Base-by-base conservation (phyloP, 257 asterid species). In the Nicotiana sylvestris region DNA sequence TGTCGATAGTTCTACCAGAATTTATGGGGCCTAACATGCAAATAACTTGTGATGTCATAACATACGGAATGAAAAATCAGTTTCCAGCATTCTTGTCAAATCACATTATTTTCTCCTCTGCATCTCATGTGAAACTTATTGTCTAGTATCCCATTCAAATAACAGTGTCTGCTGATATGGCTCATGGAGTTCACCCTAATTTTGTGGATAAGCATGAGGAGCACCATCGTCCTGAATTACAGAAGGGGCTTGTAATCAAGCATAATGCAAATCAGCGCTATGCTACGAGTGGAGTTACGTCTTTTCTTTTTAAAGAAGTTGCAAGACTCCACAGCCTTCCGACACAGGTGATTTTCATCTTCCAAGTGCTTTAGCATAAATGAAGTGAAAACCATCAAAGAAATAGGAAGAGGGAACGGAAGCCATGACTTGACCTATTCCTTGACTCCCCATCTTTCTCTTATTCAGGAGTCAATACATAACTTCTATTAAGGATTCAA, bases 91-190 rank as follows among this genome's bases (percentile, higher is more conserved):
- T 49, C 80, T 51, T 76, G 82, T 62, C 76, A 62, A 49, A 61
- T 79, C 16, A n/a, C 58, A 39, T 79, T 55, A 79, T 35, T 65
- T 68, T 49, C 32, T 74, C 77, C 43, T 66, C 9, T 25, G 11
- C 65, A 29, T 53, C 17, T 46, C 49, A 57, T 81, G 78, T 67
- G 78, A 32, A 51, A 53, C 67, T 66, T 18, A 66, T 65, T 37
- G 33, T 15, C 49, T 9, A 78, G 49, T 74, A 61, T 80, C 56
- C 72, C 83, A 55, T 81, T 39, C 82, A 58, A 85, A 65, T 67
- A 85, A 87, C 89, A 96, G 98, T 96, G 84, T 96, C 99, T 82
- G 98, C 99, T 81, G 99, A 96, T 93, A 96, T 96, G 99, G 98
- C 99, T 82, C 99, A 94, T 86, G 98, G 98, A 85, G 99, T 94